A percentile compares a stretch with the other conserved stretches of the same genome.
Evolutionary conservation across 176 grass and related monocot species (phyloP).

Genomic region (Oryza glaberrima): DNA sequence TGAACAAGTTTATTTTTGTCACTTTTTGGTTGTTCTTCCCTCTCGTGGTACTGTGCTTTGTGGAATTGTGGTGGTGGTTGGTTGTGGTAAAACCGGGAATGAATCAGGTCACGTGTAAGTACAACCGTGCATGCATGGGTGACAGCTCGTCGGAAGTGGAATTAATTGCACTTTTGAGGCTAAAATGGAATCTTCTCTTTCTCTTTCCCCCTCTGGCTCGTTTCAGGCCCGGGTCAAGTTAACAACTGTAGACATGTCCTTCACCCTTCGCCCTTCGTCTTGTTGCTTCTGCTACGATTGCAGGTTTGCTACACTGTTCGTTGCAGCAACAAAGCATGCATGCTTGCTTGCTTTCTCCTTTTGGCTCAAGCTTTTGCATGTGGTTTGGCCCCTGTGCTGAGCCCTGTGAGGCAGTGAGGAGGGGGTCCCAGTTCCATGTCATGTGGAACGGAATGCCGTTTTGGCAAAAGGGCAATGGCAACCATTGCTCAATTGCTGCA

Average conservation of each 20-base stretch:
- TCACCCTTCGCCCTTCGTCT: background rate
- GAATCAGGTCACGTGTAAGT: background rate
- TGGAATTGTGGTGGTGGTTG: background rate
- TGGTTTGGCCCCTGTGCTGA: background rate
- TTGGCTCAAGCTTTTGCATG: background rate
- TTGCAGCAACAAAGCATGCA: background rate
- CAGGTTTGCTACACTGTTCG: background rate
- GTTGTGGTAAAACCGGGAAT: background rate
- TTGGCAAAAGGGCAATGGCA: background rate
- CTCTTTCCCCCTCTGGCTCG: background rate
- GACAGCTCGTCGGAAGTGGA: background rate
- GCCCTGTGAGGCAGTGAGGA: background rate
- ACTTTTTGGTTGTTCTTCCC: background rate
- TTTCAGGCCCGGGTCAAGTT: background rate
- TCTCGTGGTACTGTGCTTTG: background rate
- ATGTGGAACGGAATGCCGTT: constrained; percentile 17
- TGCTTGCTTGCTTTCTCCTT: background rate
- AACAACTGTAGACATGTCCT: background rate
- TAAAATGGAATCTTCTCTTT: background rate
- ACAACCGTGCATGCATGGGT: background rate
- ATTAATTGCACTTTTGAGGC: background rate
- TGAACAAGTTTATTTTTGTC: background rate
- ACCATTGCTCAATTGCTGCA: too few relatives aligned
- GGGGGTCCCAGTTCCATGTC: background rate
- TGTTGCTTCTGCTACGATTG: background rate